These are phyloP conservation scores for Extremus antarcticus DNA, from an alignment of 495 filamentous ascomycete genomes.

Conservation along the genomic window DNA sequence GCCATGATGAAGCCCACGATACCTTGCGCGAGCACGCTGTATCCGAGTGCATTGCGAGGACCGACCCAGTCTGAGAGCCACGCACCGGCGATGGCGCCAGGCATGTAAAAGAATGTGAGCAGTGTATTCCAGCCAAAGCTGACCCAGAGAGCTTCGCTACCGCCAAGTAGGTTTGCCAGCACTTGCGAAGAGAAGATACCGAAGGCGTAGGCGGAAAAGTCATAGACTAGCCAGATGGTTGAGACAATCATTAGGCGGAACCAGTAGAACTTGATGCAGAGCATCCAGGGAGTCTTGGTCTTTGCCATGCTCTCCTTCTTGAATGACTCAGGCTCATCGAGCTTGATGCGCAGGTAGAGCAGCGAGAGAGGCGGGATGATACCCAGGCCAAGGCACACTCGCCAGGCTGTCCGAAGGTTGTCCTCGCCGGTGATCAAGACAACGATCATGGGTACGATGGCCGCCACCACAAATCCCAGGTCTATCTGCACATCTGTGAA, in stretches of 20 bases:
- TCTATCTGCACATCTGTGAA: too few relatives aligned
- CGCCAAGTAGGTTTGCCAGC: too few relatives aligned
- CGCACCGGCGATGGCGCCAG: slow-evolving; percentile 63
- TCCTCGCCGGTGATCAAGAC: slow-evolving; percentile 58
- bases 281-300: slow-evolving; percentile 44
- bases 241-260: slow-evolving; percentile 55
- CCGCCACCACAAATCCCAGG: slow-evolving; percentile 60
- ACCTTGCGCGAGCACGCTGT: slow-evolving; percentile 56
- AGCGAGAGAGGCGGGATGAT: slow-evolving; percentile 67
- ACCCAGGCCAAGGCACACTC: slow-evolving; percentile 63
- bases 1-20: slow-evolving; percentile 82
- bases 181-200: too few relatives aligned
- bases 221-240: slow-evolving; percentile 84
- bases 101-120: slow-evolving; percentile 82
- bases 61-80: slow-evolving; percentile 66
- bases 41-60: too few relatives aligned
- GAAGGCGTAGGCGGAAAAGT: slow-evolving; percentile 74
- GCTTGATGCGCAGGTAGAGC: slow-evolving; percentile 58
- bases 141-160: too few relatives aligned
- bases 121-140: too few relatives aligned
- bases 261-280: slow-evolving; percentile 50
- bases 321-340: slow-evolving; percentile 76
- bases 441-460: slow-evolving; percentile 53
- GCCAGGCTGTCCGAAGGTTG: slow-evolving; percentile 62
- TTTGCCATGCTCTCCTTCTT: slow-evolving; percentile 46